phyloP scores from a whole-genome alignment of 768 basidiomycete species.

The Russula abietina region DNA sequence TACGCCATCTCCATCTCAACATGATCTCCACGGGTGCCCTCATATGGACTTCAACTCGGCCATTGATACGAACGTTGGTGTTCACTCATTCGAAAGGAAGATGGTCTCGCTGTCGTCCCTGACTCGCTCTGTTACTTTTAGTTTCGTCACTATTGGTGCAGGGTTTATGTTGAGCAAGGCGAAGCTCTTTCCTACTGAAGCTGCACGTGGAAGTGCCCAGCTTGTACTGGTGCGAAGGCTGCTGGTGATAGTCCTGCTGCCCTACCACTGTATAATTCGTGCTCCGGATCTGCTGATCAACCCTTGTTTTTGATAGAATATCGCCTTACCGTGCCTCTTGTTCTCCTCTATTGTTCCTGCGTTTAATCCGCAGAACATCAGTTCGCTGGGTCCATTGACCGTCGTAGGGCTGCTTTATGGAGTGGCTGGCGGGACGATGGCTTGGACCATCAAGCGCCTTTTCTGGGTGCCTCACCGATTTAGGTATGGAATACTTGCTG shows the following conservation, averaged over 20 bases:
- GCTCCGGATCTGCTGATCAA: background rate
- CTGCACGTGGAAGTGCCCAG: conserved; percentile 55
- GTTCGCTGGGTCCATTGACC: conserved; percentile 53
- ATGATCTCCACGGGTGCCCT: conserved; percentile 18
- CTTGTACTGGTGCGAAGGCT: conserved; percentile 45
- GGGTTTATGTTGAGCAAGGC: conserved; percentile 56
- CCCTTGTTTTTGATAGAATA: conserved; percentile 34
- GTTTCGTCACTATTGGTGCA: conserved; percentile 46
- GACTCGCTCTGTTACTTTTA: conserved; percentile 26
- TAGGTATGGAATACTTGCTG: conserved; percentile 61
- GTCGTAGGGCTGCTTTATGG: conserved; percentile 57
- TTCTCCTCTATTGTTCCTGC: conserved; percentile 70
- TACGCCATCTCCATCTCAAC: background rate
- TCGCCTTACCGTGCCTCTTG: conserved; percentile 57
- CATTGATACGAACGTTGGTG: conserved; percentile 7
- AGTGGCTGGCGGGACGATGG: conserved; percentile 45
- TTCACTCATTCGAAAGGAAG: background rate
- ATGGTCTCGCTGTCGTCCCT: background rate
- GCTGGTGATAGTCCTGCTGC: no score
- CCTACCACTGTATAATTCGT: no score
- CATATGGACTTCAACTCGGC: conserved; percentile 9
- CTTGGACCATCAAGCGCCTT: conserved; percentile 50
- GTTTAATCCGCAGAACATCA: conserved; percentile 52
- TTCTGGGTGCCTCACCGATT: conserved; percentile 80
- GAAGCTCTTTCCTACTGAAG: conserved; percentile 53